Evolutionary conservation across 2,329 filamentous ascomycete genomes (phyloP).

Genomic region (Calonectria pteridis): DNA sequence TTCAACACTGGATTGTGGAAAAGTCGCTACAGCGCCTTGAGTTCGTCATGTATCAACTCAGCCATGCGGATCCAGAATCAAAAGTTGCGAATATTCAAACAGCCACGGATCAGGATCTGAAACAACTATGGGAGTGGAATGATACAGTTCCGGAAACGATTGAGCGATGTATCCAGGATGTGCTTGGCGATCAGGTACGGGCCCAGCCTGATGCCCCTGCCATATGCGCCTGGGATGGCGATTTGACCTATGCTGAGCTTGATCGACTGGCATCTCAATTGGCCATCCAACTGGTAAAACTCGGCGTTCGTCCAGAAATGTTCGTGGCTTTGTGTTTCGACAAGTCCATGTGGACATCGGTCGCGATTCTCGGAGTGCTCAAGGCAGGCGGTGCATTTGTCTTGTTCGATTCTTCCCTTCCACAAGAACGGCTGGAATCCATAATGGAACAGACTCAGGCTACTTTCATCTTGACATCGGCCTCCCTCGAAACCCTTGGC

Average conservation of each 20-base stretch:
- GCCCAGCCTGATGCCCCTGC: conserved; percentile 27
- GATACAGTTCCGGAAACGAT: conserved; percentile 22
- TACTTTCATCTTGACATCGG: neutral
- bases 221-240: conserved; percentile 40
- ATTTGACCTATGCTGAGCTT: conserved; percentile 56
- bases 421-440: conserved; percentile 3
- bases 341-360: conserved; percentile 37
- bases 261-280: conserved; percentile 53
- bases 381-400: conserved; percentile 40
- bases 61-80: neutral
- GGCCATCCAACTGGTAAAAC: conserved; percentile 49
- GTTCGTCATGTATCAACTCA: neutral
- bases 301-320: conserved; percentile 43
- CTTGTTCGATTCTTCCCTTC: conserved; percentile 26
- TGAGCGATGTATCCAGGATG: conserved; percentile 34
- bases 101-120: neutral
- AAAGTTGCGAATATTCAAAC: neutral
- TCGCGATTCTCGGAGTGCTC: conserved; percentile 38
- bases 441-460: conserved; percentile 13
- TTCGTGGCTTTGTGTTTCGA: conserved; percentile 38
- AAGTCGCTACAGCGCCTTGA: neutral
- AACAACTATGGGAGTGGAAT: conserved; percentile 27
- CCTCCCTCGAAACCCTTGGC: neutral
- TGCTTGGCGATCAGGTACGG: conserved; percentile 21
- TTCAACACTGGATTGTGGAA: neutral